phyloP scores from a whole-genome alignment of 2,329 filamentous ascomycete genomes.

The Ceratocystiopsis sp. region DNA sequence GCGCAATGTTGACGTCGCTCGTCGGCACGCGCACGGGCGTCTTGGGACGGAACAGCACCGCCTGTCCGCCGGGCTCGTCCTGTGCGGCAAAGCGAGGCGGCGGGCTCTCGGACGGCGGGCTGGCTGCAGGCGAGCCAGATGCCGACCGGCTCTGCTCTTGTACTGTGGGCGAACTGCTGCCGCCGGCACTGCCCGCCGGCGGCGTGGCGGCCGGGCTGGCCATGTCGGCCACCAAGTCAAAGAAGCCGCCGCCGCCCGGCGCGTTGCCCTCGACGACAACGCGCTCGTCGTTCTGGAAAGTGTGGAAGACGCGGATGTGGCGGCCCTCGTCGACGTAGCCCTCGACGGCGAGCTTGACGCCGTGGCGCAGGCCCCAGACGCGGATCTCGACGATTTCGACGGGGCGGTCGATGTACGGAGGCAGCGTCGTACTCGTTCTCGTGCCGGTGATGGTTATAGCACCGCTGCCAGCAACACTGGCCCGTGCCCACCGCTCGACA shows the following conservation, averaged over 20 bases:
- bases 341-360: conserved; percentile 74
- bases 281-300: conserved; percentile 58
- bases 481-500: conserved; percentile 65
- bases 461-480: too few species aligned
- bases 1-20: conserved; percentile 77
- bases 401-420: conserved; percentile 55
- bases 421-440: neutral
- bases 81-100: conserved; percentile 2
- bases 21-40: conserved; percentile 54
- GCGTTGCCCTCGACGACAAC: conserved; percentile 44
- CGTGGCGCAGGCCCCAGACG: conserved; percentile 72
- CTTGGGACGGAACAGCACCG: conserved; percentile 61
- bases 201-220: conserved; percentile 8
- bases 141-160: too few species aligned
- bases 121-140: too few species aligned
- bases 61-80: conserved; percentile 43
- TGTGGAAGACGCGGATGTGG: conserved; percentile 68
- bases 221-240: conserved; percentile 38
- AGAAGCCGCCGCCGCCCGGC: conserved; percentile 29
- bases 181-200: too few species aligned
- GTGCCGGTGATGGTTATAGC: too few species aligned
- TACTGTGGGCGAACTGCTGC: neutral
- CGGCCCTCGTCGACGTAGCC: conserved; percentile 82
- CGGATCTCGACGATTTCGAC: conserved; percentile 81
- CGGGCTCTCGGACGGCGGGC: too few species aligned